Conservation (phyloP, 371 early-diverging fungal species). For the Sporodiniella umbellata region DNA sequence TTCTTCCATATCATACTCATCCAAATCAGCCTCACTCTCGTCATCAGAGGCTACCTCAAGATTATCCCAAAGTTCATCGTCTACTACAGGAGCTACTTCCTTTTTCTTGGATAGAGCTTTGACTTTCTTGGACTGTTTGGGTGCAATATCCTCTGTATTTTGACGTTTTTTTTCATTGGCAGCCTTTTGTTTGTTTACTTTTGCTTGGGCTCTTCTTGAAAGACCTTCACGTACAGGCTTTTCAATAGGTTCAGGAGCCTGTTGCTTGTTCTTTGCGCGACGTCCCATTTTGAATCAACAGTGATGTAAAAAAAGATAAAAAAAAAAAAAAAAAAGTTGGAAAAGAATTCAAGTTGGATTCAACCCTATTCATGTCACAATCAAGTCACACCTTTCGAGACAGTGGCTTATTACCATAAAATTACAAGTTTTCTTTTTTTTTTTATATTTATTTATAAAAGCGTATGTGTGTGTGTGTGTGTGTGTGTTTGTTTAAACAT, state of each 20-base stretch:
- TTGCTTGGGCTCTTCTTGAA: constrained; percentile 29
- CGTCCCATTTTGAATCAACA: constrained; percentile 64
- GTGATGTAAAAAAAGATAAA: too few relatives aligned
- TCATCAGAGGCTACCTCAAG: constrained; percentile 52
- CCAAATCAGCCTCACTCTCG: constrained; percentile 33
- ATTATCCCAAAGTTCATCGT: constrained; percentile 47
- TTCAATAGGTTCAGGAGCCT: constrained; percentile 52
- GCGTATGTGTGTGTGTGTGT: too few relatives aligned
- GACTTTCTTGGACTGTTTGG: constrained; percentile 24
- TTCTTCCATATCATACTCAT: constrained; percentile 33
- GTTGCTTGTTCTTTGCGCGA: constrained; percentile 67
- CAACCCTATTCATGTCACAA: neutral
- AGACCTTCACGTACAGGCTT: constrained; percentile 18
- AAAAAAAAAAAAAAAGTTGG: neutral
- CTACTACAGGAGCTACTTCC: constrained; percentile 10
- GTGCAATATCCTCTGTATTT: constrained; percentile 28
- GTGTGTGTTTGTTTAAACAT: neutral
- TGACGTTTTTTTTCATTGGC: constrained; percentile 33
- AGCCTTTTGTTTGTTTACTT: constrained; percentile 27
- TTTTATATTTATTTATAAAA: too few relatives aligned
- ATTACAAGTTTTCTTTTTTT: neutral
- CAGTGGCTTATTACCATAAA: neutral
- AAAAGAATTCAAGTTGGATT: too few relatives aligned
- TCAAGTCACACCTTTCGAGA: neutral
- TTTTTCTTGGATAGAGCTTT: constrained; percentile 6